Evolutionary conservation across 2,329 filamentous ascomycete species (phyloP), one percentile per base, ranked within the genome.

Genomic region (Pseudogymnoascus sp.): DNA sequence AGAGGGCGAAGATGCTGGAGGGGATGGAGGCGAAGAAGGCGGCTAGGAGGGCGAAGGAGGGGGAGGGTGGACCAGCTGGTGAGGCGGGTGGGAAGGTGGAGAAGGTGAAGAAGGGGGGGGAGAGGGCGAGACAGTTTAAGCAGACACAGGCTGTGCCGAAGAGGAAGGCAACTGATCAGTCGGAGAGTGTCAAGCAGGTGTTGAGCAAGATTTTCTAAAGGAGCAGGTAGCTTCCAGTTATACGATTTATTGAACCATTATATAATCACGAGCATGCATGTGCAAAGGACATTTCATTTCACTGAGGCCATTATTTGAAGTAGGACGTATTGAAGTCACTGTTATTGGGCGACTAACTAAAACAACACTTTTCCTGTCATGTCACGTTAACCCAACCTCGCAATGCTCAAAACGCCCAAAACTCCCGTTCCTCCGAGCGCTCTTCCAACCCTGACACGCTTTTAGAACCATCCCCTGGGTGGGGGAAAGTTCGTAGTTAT

Each of bases 1-100:
- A 94, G 77, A 82, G 79, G 69, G 86, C 84, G 57, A 92, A 92
- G 82, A 87, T 90, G 79, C 71, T 90, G 65, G 84, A 89, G 57
- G 84, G 84, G 8, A 91, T 92, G 73, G 82, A 85, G 69, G 77
- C 76, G 60, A 85, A 84, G 70, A 78, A 72, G 66, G 77, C 77
- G 58, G 77, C 73, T 41, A 79, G 75, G 73, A 74, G 69, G 64
- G 71, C 65, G 64, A 72, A 67, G 45, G 72, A 72, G 63, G 68
- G 70, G 61, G 73, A 66, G 18, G 65, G 64, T 60, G 18, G 18
- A 30, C 30, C 19, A 2, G 66, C 61, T 15, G 65, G 52, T 26
- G 65, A 62, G 3, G 67, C 64, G 6, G 66, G 62, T 37, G 65
- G 18, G 9, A 65, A 63, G 57, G 62, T 61, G 62, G 64, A 64